Evolutionary conservation across 2,329 filamentous ascomycete genomes (phyloP).

Genomic region (Nemania serpens): DNA sequence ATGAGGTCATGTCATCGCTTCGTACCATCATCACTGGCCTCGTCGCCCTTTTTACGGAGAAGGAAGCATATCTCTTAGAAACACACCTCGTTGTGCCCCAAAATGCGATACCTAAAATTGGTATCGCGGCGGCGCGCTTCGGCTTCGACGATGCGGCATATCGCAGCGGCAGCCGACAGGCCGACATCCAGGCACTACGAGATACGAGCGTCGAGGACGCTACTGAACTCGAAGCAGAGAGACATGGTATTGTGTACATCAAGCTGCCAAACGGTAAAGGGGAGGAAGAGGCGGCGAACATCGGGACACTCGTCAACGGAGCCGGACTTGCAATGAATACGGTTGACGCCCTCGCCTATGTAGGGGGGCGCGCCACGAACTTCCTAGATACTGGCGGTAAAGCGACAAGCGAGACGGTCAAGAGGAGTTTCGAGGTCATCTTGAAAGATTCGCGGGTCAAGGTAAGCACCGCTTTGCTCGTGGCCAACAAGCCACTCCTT

Average conservation of each 20-base stretch:
- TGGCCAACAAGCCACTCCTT: neutral
- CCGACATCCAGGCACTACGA: slow-evolving; percentile 62
- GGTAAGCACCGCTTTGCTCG: slow-evolving; percentile 50
- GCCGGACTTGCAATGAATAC: slow-evolving; percentile 93
- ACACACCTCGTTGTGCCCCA: slow-evolving; percentile 50
- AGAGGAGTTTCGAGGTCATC: slow-evolving; percentile 75
- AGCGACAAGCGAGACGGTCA: slow-evolving; percentile 81
- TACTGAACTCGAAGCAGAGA: slow-evolving; percentile 65
- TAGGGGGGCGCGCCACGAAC: slow-evolving; percentile 74
- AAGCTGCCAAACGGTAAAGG: slow-evolving; percentile 54
- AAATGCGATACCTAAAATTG: slow-evolving; percentile 43
- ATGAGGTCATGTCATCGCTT: slow-evolving; percentile 44
- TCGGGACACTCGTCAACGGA: slow-evolving; percentile 87
- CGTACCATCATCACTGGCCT: slow-evolving; percentile 57
- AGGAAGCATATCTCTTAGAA: slow-evolving; percentile 68
- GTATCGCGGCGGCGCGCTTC: slow-evolving; percentile 60
- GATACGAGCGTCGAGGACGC: slow-evolving; percentile 56
- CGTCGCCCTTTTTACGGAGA: slow-evolving; percentile 62
- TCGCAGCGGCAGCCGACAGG: slow-evolving; percentile 64
- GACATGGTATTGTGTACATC: slow-evolving; percentile 79
- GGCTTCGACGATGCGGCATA: slow-evolving; percentile 74
- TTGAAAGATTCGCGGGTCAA: slow-evolving; percentile 72
- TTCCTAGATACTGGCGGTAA: slow-evolving; percentile 92
- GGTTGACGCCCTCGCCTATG: slow-evolving; percentile 73
- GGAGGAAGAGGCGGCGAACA: slow-evolving; percentile 46